A percentile compares a stretch with the other conserved stretches of the same genome.
These are phyloP conservation scores for Prunus mume DNA, from an alignment of 306 rosid genomes.

Conservation along the genomic window DNA sequence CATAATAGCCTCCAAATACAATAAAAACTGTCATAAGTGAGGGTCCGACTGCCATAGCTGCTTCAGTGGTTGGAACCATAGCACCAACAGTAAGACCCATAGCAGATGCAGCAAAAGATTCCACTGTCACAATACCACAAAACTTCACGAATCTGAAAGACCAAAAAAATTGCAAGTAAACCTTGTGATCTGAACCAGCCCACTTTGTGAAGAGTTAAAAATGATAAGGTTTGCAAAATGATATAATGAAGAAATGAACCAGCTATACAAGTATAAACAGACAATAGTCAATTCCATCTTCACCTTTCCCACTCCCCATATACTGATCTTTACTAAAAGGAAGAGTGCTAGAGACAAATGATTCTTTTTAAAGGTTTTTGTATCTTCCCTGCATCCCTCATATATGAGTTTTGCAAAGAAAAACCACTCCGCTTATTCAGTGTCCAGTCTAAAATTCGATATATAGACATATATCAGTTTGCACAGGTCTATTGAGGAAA, in stretches of 20 bases:
- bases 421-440: background rate
- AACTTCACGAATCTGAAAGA: constrained; percentile 74
- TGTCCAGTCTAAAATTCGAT: background rate
- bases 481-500: background rate
- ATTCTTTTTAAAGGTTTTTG: background rate
- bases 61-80: constrained; percentile 92
- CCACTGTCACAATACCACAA: constrained; percentile 81
- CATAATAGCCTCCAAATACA: constrained; percentile 92
- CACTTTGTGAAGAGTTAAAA: background rate
- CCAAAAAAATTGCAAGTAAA: constrained; percentile 25
- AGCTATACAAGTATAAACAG: background rate
- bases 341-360: background rate
- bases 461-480: background rate
- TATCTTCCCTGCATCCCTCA: background rate
- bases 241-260: background rate
- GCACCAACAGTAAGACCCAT: constrained; percentile 99
- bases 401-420: constrained; percentile 4
- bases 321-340: background rate
- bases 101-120: constrained; percentile 95
- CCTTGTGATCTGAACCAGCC: constrained; percentile 3
- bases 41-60: constrained; percentile 95
- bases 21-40: constrained; percentile 90
- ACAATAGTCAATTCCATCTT: background rate
- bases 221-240: background rate
- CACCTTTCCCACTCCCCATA: background rate